phyloP scores from a whole-genome alignment of 1,139 yeast genomes.

The Blastobotrys apis region DNA sequence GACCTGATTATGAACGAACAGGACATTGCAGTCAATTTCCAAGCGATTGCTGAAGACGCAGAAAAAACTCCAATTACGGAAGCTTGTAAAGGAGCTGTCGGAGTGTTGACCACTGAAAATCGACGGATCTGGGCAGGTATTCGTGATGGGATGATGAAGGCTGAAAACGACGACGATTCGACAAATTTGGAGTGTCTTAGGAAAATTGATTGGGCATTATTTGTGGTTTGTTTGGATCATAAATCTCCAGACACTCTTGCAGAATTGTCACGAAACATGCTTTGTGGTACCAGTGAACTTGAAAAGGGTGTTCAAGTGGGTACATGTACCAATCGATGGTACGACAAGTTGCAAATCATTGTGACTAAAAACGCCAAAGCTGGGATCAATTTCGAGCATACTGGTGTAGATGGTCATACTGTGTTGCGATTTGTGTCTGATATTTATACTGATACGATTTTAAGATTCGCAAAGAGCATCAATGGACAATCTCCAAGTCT shows the following conservation, averaged over 20 bases:
- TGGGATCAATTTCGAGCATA: conserved; percentile 90
- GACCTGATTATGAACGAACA: conserved; percentile 67
- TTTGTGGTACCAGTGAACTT: conserved; percentile 76
- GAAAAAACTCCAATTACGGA: conserved; percentile 55
- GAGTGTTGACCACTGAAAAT: conserved; percentile 84
- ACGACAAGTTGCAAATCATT: conserved; percentile 84
- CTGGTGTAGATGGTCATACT: conserved; percentile 95
- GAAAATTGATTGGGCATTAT: conserved; percentile 74
- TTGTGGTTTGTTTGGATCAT: conserved; percentile 78
- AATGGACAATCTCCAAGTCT: conserved; percentile 77
- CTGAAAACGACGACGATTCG: conserved; percentile 27
- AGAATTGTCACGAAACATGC: conserved; percentile 73
- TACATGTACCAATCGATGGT: conserved; percentile 93
- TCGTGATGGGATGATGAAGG: conserved; percentile 48
- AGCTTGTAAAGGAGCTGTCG: conserved; percentile 77
- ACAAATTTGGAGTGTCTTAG: conserved; percentile 64
- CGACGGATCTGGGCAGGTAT: conserved; percentile 80
- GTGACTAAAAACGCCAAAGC: conserved; percentile 90
- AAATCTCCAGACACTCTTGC: conserved; percentile 61
- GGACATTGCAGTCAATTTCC: conserved; percentile 70
- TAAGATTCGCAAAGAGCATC: conserved; percentile 79
- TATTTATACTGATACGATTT: conserved; percentile 83
- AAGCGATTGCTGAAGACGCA: conserved; percentile 72
- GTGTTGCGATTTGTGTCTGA: conserved; percentile 84
- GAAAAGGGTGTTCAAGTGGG: conserved; percentile 88